These are phyloP conservation scores for Chamaecrista fasciculata DNA, from an alignment of 306 rosid genomes.

Conservation along the genomic window DNA sequence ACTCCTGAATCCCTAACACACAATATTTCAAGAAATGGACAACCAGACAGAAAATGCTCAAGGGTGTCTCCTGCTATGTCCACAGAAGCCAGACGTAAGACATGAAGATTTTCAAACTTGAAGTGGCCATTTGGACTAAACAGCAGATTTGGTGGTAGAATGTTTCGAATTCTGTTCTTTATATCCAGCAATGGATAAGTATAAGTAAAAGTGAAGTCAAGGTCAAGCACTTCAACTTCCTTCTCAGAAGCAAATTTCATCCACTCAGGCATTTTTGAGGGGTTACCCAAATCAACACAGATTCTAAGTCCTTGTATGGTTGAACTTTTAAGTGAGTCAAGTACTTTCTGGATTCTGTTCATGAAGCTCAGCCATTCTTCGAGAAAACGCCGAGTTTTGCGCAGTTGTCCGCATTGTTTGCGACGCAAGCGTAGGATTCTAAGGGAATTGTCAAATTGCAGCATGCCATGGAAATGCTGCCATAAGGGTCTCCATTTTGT, in stretches of 20 bases:
- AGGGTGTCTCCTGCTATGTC: conserved; percentile 2
- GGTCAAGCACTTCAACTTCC: conserved; percentile 1
- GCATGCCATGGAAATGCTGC: background rate
- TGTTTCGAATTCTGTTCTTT: background rate
- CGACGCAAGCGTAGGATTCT: background rate
- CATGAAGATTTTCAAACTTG: background rate
- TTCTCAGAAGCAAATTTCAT: background rate
- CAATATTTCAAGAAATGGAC: conserved; percentile 12
- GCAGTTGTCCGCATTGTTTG: background rate
- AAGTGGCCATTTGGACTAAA: background rate
- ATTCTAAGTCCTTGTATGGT: conserved; percentile 6
- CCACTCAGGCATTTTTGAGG: background rate
- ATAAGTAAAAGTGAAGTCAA: background rate
- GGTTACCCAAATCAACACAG: conserved; percentile 22
- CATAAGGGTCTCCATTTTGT: conserved; percentile 22
- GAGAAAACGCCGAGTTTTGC: background rate
- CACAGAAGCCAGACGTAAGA: conserved; percentile 14
- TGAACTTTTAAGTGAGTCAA: background rate
- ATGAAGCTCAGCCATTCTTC: conserved; percentile 8
- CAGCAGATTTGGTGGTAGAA: background rate
- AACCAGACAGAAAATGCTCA: background rate
- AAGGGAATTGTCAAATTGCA: conserved; percentile 12
- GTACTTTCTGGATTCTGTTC: background rate
- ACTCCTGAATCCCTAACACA: background rate
- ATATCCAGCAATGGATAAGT: background rate